These are phyloP conservation scores for Coemansia sp. DNA, from an alignment of 192 early-diverging fungal species.

Conservation along the genomic window DNA sequence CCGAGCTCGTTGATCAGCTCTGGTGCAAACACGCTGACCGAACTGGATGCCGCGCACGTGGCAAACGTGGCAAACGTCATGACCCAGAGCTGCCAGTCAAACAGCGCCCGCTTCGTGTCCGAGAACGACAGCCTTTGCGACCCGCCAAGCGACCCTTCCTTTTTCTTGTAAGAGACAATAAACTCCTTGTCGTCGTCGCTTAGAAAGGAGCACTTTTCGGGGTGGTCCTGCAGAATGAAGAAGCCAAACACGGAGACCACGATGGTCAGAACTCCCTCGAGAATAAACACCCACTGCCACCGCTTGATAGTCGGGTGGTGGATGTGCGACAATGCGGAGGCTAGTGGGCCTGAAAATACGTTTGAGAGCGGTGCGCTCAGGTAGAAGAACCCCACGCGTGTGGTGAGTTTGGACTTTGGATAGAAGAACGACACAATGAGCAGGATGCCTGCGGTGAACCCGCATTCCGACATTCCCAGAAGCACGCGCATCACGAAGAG, in stretches of 20 bases:
- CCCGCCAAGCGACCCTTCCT: conserved; percentile 43
- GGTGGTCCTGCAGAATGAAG: conserved; percentile 47
- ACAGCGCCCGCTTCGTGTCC: conserved; percentile 19
- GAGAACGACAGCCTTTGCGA: conserved; percentile 23
- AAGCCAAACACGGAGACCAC: conserved; percentile 32
- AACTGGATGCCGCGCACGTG: conserved; percentile 15
- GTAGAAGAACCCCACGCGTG: conserved; percentile 36
- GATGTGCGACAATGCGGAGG: conserved; percentile 48
- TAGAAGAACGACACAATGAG: conserved; percentile 51
- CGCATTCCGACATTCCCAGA: conserved; percentile 48
- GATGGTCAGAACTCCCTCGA: conserved; percentile 46
- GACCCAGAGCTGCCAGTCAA: conserved; percentile 52
- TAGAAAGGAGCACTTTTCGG: conserved; percentile 45
- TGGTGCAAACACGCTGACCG: conserved; percentile 43
- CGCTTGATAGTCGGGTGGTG: conserved; percentile 40
- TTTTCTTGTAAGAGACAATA: conserved; percentile 30
- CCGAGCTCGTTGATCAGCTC: conserved; percentile 51
- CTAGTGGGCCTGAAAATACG: conserved; percentile 45
- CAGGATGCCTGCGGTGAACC: conserved; percentile 42
- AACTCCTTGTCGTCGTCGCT: conserved; percentile 37
- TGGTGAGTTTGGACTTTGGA: conserved; percentile 29
- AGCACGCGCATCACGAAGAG: conserved; percentile 43
- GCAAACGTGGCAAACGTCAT: conserved; percentile 39
- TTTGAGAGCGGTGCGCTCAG: conserved; percentile 46
- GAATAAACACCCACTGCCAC: conserved; percentile 56